Percentiles rank a stretch among this genome's conserved stretches.
Evolutionary conservation across 2,329 filamentous ascomycete species (phyloP).

Genomic region (Stachybotrys chartarum): DNA sequence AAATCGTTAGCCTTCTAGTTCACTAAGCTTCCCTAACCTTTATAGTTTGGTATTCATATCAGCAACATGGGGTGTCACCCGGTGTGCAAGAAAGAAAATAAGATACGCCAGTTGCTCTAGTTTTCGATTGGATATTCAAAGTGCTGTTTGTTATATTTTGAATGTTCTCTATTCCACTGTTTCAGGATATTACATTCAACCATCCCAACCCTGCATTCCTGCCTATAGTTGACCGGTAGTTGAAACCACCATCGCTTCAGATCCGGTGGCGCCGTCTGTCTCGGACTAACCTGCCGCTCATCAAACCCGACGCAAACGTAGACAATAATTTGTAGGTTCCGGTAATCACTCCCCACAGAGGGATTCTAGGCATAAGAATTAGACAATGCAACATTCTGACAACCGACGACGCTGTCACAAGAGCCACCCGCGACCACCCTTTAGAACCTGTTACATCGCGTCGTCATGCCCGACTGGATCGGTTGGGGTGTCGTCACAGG

Average conservation of each 20-base stretch:
- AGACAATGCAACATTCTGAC: constrained; percentile 1
- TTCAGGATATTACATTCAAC: too few relatives aligned
- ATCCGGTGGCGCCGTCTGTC: neutral
- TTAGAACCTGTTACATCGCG: constrained; percentile 10
- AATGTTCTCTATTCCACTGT: too few relatives aligned
- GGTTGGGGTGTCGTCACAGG: constrained; percentile 1
- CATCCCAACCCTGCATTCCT: too few relatives aligned
- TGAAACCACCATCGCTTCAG: too few relatives aligned
- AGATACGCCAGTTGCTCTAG: too few relatives aligned
- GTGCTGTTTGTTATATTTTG: too few relatives aligned
- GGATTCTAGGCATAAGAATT: constrained; percentile 3
- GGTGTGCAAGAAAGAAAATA: neutral
- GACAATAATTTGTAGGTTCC: neutral
- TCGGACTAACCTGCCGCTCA: neutral
- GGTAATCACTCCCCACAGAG: constrained; percentile 2
- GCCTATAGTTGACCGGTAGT: too few relatives aligned
- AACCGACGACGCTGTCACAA: constrained; percentile 3
- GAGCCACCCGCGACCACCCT: constrained; percentile 2
- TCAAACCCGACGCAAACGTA: constrained; percentile 1
- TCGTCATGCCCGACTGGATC: constrained; percentile 1
- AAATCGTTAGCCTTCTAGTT: neutral
- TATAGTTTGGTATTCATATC: neutral
- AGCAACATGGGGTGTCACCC: neutral
- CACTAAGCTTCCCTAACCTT: neutral
- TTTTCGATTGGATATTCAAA: too few relatives aligned